phyloP scores from a whole-genome alignment of 495 filamentous ascomycete genomes.

The Pseudoneurospora amorphoporcata region DNA sequence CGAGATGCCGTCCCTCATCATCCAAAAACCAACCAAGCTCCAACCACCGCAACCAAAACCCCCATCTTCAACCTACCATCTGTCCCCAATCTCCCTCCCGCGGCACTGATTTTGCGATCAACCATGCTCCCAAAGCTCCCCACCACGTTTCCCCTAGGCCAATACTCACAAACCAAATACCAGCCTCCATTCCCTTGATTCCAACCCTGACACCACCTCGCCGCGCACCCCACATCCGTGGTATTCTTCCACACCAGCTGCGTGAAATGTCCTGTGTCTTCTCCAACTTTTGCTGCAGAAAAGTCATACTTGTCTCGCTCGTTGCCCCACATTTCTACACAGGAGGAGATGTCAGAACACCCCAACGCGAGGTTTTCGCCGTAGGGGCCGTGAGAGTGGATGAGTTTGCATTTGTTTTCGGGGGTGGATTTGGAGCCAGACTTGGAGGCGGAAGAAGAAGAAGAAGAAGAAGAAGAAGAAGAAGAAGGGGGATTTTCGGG shows the following conservation, averaged over 20 bases:
- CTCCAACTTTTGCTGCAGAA: conserved; percentile 40
- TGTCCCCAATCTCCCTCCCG: neutral
- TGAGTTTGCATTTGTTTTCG: conserved; percentile 41
- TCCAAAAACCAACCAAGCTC: neutral
- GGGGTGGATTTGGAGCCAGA: neutral
- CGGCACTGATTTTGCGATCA: conserved; percentile 13
- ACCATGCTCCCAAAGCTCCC: conserved; percentile 49
- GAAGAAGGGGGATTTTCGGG: neutral
- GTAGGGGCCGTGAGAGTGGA: conserved; percentile 56
- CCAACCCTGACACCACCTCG: conserved; percentile 41
- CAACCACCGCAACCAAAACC: neutral
- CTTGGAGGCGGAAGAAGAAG: neutral
- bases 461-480: neutral
- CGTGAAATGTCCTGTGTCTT: conserved; percentile 74
- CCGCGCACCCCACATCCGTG: conserved; percentile 58
- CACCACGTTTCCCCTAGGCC: conserved; percentile 59
- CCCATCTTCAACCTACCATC: neutral
- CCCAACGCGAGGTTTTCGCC: conserved; percentile 74
- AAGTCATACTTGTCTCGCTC: conserved; percentile 55
- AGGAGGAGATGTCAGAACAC: conserved; percentile 45
- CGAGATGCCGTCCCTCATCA: neutral
- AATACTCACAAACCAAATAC: conserved; percentile 78
- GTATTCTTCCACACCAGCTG: conserved; percentile 74
- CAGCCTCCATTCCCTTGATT: conserved; percentile 32
- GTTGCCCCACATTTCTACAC: conserved; percentile 58